Percentiles rank a stretch among this genome's conserved stretches.
Evolutionary conservation across 2,329 filamentous ascomycete genomes (phyloP).

Genomic region (Zymoseptoria tritici): DNA sequence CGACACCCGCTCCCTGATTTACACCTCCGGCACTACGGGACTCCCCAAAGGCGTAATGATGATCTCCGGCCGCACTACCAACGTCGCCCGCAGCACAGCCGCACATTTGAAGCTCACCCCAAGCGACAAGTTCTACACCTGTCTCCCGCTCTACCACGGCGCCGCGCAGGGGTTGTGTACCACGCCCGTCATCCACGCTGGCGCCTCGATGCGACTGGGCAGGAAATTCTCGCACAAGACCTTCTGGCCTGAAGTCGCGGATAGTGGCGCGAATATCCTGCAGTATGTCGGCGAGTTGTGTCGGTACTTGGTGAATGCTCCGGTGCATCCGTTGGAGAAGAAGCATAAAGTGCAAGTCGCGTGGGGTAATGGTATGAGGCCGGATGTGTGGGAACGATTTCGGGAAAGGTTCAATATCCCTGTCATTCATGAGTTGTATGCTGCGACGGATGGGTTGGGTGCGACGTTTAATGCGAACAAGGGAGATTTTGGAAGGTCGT

Average conservation of each 20-base stretch:
- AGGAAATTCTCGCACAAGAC: slow-evolving; percentile 67
- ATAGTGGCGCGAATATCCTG: slow-evolving; percentile 61
- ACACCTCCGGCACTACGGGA: slow-evolving; percentile 69
- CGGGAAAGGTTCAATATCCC: slow-evolving; percentile 55
- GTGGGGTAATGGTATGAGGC: slow-evolving; percentile 75
- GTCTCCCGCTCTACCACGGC: slow-evolving; percentile 82
- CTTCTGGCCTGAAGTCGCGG: slow-evolving; percentile 70
- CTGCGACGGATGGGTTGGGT: slow-evolving; percentile 29
- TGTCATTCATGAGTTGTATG: slow-evolving; percentile 30
- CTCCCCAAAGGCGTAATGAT: slow-evolving; percentile 26
- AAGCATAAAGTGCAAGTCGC: slow-evolving; percentile 63
- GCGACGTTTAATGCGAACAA: slow-evolving; percentile 22
- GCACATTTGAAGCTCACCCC: slow-evolving; percentile 52
- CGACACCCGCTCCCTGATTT: slow-evolving; percentile 66
- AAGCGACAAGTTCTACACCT: slow-evolving; percentile 47
- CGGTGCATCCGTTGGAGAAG: slow-evolving; percentile 58
- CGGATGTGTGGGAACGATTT: slow-evolving; percentile 76
- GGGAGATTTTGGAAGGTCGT: slow-evolving; percentile 21
- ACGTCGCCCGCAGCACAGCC: slow-evolving; percentile 52
- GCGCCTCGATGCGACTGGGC: slow-evolving; percentile 65
- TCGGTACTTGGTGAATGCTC: slow-evolving; percentile 66
- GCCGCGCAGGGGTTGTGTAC: slow-evolving; percentile 62
- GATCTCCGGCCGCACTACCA: slow-evolving; percentile 16
- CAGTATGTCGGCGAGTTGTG: slow-evolving; percentile 84
- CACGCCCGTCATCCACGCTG: slow-evolving; percentile 47